Evolutionary conservation across 345 rosid genomes (phyloP).

Genomic region (Eucalyptus polybractea): DNA sequence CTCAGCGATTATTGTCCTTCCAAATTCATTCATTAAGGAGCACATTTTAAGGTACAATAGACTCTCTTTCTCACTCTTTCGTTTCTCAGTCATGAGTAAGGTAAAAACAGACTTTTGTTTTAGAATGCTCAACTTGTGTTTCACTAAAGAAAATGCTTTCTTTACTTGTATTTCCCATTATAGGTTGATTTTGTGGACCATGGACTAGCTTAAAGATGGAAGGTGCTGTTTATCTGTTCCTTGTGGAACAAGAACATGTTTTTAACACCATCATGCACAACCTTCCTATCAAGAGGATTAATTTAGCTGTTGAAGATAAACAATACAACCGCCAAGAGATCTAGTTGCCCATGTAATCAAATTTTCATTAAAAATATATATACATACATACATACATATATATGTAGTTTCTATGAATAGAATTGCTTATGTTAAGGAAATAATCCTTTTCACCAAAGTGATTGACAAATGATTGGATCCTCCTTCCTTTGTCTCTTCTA

Average conservation of each 20-base stretch:
- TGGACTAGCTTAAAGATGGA: neutral
- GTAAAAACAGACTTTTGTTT: neutral
- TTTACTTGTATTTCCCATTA: neutral
- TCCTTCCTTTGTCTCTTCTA: neutral
- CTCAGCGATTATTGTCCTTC: neutral
- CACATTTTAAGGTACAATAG: neutral
- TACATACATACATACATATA: too few relatives aligned
- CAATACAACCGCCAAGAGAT: neutral
- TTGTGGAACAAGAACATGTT: neutral
- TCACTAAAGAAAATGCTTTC: neutral
- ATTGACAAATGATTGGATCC: neutral
- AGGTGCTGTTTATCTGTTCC: neutral
- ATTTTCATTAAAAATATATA: too few relatives aligned
- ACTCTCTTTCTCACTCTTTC: neutral
- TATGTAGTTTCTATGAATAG: too few relatives aligned
- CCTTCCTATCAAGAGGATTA: neutral
- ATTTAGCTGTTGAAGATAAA: neutral
- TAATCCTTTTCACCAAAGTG: neutral
- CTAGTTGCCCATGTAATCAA: neutral
- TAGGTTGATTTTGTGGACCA: neutral
- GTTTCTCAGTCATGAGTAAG: neutral
- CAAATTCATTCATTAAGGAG: neutral
- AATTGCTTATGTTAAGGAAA: too few relatives aligned
- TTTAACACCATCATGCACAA: neutral
- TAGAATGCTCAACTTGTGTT: neutral